phyloP scores from a whole-genome alignment of 1,284 basidiomycete genomes.

The Sporisorium scitamineum region DNA sequence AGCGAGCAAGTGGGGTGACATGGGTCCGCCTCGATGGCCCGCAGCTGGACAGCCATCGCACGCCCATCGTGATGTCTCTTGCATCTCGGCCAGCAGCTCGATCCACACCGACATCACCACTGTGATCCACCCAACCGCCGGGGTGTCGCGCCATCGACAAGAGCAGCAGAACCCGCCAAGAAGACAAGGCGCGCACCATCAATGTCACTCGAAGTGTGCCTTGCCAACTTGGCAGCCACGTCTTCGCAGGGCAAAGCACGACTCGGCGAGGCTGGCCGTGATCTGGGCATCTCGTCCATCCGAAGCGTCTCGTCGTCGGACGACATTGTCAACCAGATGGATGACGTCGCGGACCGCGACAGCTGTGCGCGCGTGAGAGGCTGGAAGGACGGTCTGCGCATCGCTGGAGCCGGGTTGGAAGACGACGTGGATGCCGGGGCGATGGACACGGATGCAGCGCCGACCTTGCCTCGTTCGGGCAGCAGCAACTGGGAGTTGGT shows the following conservation, averaged over 20 bases:
- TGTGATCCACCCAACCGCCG: constrained; percentile 31
- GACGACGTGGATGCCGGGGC: constrained; percentile 3
- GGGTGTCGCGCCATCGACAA: not conserved
- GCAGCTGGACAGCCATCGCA: constrained; percentile 21
- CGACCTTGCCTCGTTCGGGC: constrained; percentile 32
- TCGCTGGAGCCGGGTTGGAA: constrained; percentile 37
- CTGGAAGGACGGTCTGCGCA: constrained; percentile 51
- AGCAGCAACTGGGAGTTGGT: constrained; percentile 53
- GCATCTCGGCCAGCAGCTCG: constrained; percentile 41
- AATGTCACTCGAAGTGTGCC: constrained; percentile 50
- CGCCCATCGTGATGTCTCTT: constrained; percentile 33
- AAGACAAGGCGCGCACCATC: constrained; percentile 34
- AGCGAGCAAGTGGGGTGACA: constrained; percentile 53
- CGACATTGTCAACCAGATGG: constrained; percentile 29
- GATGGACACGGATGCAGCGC: constrained; percentile 5
- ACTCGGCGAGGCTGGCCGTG: constrained; percentile 30
- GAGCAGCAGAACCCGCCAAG: constrained; percentile 22
- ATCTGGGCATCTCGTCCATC: constrained; percentile 48
- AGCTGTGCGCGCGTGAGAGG: constrained; percentile 34
- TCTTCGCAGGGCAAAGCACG: constrained; percentile 35
- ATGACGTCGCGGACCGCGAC: constrained; percentile 9
- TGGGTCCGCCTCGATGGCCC: constrained; percentile 51
- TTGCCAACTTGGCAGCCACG: constrained; percentile 40
- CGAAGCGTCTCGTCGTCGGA: constrained; percentile 40
- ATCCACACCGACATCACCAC: constrained; percentile 51